These are phyloP conservation scores for Cajanus cajan DNA, from an alignment of 306 rosid species.

Conservation along the genomic window DNA sequence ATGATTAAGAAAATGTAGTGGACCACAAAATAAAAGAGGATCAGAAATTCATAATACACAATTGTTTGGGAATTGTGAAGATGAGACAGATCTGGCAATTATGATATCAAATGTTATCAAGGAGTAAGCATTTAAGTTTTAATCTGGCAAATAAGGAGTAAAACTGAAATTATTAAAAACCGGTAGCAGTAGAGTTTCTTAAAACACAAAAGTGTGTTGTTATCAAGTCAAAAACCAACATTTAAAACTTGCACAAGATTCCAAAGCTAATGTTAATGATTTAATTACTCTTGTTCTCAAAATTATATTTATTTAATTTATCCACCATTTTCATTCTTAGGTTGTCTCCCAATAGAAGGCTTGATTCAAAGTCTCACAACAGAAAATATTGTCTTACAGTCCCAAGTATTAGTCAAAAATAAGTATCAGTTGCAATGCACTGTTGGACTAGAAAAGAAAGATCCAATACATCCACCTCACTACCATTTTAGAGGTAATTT, in stretches of 20 bases:
- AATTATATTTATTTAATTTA: slow-evolving; percentile 13
- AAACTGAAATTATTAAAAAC: not conserved
- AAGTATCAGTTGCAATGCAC: not conserved
- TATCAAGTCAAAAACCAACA: not conserved
- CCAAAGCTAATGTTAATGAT: not conserved
- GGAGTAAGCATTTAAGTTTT: not conserved
- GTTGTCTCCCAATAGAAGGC: not conserved
- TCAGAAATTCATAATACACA: not conserved
- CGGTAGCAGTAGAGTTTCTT: not conserved
- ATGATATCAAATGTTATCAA: not conserved
- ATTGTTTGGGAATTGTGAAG: not conserved
- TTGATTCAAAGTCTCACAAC: not conserved
- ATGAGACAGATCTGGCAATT: slow-evolving; percentile 8
- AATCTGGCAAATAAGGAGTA: not conserved
- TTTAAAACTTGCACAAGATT: not conserved
- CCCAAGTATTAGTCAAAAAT: not conserved
- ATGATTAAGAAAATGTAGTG: not conserved
- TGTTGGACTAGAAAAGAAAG: not conserved
- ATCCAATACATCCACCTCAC: not conserved
- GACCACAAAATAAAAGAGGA: not conserved
- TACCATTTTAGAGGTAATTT: not conserved
- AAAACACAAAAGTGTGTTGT: not conserved
- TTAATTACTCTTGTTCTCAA: not conserved
- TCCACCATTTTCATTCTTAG: slow-evolving; percentile 1
- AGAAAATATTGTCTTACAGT: not conserved